These are phyloP conservation scores for Amyloporia xantha DNA, from an alignment of 768 basidiomycete species.

Conservation along the genomic window DNA sequence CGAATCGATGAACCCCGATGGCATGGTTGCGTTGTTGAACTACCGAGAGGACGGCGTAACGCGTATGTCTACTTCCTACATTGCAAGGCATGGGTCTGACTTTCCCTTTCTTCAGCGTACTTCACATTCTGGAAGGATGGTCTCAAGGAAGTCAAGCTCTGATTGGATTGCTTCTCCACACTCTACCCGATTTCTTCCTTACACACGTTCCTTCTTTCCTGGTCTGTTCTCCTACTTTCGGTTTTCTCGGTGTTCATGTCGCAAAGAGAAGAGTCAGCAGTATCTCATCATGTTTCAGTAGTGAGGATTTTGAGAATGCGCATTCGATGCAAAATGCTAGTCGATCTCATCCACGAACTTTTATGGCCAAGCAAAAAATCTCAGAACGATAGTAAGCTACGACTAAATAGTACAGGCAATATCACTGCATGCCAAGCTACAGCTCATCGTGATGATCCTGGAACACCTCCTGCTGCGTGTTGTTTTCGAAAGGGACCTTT, in stretches of 20 bases:
- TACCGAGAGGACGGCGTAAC: slow-evolving; percentile 85
- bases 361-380: too few species aligned
- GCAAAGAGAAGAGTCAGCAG: not conserved
- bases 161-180: slow-evolving; percentile 9
- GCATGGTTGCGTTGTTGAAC: slow-evolving; percentile 92
- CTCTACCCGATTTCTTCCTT: not conserved
- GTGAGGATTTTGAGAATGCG: not conserved
- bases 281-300: not conserved
- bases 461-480: slow-evolving; percentile 18
- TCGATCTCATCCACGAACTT: too few species aligned
- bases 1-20: slow-evolving; percentile 76
- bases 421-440: slow-evolving; percentile 3
- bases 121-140: slow-evolving; percentile 98
- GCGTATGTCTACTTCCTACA: slow-evolving; percentile 42
- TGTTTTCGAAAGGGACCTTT: slow-evolving; percentile 19
- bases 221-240: not conserved
- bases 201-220: not conserved
- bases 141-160: slow-evolving; percentile 73
- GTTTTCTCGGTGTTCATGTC: slow-evolving; percentile 1
- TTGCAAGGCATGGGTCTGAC: not conserved
- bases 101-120: slow-evolving; percentile 47
- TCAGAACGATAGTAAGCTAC: too few species aligned
- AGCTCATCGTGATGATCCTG: slow-evolving; percentile 24
- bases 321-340: too few species aligned
- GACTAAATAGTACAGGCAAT: not conserved